phyloP scores from a whole-genome alignment of 1,284 basidiomycete genomes.

The Cutaneotrichosporon daszewskae region DNA sequence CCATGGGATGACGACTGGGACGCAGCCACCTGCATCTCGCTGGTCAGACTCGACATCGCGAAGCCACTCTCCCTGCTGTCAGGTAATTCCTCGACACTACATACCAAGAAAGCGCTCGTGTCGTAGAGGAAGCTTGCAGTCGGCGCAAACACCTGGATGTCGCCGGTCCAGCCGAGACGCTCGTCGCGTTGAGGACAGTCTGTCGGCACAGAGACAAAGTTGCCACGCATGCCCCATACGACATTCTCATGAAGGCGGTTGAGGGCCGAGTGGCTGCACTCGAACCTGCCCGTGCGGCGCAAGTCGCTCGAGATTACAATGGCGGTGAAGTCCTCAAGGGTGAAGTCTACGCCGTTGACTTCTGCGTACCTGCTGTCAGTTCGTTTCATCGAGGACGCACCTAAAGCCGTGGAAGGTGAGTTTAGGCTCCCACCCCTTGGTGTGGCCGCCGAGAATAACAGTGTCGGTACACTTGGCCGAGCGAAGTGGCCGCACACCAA shows the following conservation, averaged over 20 bases:
- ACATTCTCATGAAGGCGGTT: constrained; percentile 34
- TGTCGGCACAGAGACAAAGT: constrained; percentile 39
- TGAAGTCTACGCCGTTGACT: constrained; percentile 10
- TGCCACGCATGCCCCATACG: constrained; percentile 27
- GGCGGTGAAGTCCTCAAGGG: constrained; percentile 19
- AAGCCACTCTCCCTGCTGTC: constrained; percentile 31
- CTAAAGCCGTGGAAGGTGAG: constrained; percentile 31
- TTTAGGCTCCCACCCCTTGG: constrained; percentile 15
- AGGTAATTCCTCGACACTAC: too few relatives aligned
- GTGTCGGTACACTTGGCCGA: constrained; percentile 14
- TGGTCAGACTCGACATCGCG: constrained; percentile 30
- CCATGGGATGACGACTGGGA: constrained; percentile 7
- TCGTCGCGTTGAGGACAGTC: constrained; percentile 44
- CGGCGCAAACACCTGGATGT: constrained; percentile 35
- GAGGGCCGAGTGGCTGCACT: constrained; percentile 27
- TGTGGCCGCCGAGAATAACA: constrained; percentile 7
- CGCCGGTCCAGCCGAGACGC: constrained; percentile 41
- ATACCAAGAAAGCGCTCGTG: constrained; percentile 23
- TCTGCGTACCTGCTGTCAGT: constrained; percentile 13
- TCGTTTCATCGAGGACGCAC: too few relatives aligned
- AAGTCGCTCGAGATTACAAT: constrained; percentile 31
- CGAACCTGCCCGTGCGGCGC: constrained; percentile 26
- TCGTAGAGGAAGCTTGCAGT: constrained; percentile 36
- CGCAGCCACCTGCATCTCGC: constrained; percentile 22
- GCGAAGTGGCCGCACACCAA: constrained; percentile 26